Evolutionary conservation across 768 basidiomycete species (phyloP), one percentile per base, ranked within the genome.

Genomic region (Suillus americanus): DNA sequence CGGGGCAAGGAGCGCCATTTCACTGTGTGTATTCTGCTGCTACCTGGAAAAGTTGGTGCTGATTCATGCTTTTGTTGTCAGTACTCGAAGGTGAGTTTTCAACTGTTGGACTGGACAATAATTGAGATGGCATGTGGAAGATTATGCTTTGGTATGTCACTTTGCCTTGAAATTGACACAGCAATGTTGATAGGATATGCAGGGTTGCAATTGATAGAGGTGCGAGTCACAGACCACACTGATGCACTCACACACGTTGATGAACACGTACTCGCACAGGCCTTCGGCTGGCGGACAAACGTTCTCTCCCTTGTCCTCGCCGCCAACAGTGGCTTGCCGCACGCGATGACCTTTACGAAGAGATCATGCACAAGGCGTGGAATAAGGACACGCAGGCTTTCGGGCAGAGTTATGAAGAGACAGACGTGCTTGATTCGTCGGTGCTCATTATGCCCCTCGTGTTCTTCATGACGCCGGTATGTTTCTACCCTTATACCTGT

Each of bases 201-300:
- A 94, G 94, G 96, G 96, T 98, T 55, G 96, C 96, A 0, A 87
- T 98, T 62, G 96, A 99, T 70, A 83, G 97, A 81, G 96, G 95
- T 81, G 68, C 30, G 61, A 62, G 3, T 53, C 28, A 28, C 8
- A 3, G 28, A 50, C 28, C 14, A 18, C 25, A 13, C 50, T 50
- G 12, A 40, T 16, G n/a, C 16, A 25, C 38, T 40, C 9, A 57
- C 37, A 57, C 37, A 20, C 18, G 10, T 41, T 59, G 40, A 54
- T 65, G 12, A 5, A 33, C 3, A 41, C 13, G 54, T 63, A 30
- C 12, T 64, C 20, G 16, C 37, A n/a, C 51, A 89, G 88, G 91
- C 6, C 82, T 99, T 6, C 91, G 97, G 12, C 83, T 99, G 28
- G 94, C 95, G 3, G 96, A 98, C 41, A 99, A 99, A 77, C 88